Evolutionary conservation across 345 rosid genomes (phyloP).

Genomic region (Citrus cavaleriei): DNA sequence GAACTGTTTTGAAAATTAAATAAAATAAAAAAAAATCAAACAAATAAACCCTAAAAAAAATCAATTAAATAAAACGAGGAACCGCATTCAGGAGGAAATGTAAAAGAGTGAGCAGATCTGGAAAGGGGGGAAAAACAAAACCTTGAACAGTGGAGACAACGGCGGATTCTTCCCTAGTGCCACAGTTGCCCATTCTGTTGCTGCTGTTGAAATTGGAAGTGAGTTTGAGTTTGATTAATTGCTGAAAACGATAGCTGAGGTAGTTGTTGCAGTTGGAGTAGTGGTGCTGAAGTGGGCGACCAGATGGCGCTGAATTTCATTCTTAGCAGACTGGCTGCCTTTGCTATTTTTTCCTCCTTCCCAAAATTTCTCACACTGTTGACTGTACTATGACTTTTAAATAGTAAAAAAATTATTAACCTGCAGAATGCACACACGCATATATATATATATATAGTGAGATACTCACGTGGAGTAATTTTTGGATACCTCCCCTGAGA

Average conservation of each 20-base stretch:
- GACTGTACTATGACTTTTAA: not conserved
- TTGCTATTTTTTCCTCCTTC: no score
- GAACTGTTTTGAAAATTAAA: conserved; percentile 40
- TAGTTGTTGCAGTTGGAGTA: conserved; percentile 2
- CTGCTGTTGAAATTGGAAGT: not conserved
- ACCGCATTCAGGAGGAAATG: not conserved
- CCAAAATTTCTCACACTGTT: not conserved
- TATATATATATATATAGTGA: no score
- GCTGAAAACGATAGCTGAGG: not conserved
- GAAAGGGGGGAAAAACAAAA: not conserved
- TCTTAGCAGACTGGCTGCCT: not conserved
- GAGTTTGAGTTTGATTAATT: not conserved
- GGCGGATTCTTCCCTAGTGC: conserved; percentile 93
- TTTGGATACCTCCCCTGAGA: no score
- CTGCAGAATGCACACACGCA: not conserved
- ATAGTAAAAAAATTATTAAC: not conserved
- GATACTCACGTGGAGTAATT: no score
- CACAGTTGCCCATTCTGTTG: conserved; percentile 83
- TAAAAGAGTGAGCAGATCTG: conserved; percentile 18
- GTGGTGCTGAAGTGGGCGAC: not conserved
- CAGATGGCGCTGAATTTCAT: conserved; percentile 20
- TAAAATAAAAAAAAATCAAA: not conserved
- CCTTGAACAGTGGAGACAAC: conserved; percentile 87
- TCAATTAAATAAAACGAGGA: not conserved
- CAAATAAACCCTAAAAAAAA: not conserved